Evolutionary conservation across 2,329 filamentous ascomycete genomes (phyloP), one percentile per base, ranked within the genome.

Genomic region (Trichoderma arundinaceum): DNA sequence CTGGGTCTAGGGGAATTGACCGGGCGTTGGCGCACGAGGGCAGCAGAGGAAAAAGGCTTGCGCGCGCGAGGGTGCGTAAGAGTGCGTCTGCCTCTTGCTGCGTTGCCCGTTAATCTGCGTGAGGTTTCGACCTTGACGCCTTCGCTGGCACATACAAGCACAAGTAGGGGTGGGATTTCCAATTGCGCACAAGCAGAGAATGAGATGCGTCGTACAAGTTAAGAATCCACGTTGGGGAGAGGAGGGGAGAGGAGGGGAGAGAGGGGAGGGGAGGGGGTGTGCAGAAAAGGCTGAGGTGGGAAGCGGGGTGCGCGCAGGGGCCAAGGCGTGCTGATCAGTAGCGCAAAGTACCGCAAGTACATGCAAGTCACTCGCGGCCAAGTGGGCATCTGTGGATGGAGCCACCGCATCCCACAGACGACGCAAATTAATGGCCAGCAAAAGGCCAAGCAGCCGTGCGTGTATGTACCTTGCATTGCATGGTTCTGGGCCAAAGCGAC

Each of bases 311-410:
- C 54, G 54, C 39, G 32, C 39, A 41, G 22, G 32, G 49, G 32
- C n/a, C n/a, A n/a, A n/a, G n/a, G n/a, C n/a, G n/a, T n/a, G 48
- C 38, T 44, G 58, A 62, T 53, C 58, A 52, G 22, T 51, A 32
- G 46, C 46, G 33, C 35, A 39, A 51, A 51, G 58, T 64, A 54
- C 60, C 60, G 15, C 49, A 56, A 56, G 60, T 64, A 64, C 32
- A 54, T 64, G 60, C 60, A 64, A 64, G 60, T 64, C 60, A 64
- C 60, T 56, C 51, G n/a, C n/a, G 39, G 28, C 44, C 8, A 17
- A 35, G 58, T 43, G 58, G 46, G 58, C 58, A 22, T 12, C 15
- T 53, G 8, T 35, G 3, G 17, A 17, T 43, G 19, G 35, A 41
- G 17, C 53, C 33, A 22, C 53, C 33, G 17, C 38, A 53, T 35